Conservation (phyloP, 2,329 filamentous ascomycete genomes). For the Aspergillus ibericus region DNA sequence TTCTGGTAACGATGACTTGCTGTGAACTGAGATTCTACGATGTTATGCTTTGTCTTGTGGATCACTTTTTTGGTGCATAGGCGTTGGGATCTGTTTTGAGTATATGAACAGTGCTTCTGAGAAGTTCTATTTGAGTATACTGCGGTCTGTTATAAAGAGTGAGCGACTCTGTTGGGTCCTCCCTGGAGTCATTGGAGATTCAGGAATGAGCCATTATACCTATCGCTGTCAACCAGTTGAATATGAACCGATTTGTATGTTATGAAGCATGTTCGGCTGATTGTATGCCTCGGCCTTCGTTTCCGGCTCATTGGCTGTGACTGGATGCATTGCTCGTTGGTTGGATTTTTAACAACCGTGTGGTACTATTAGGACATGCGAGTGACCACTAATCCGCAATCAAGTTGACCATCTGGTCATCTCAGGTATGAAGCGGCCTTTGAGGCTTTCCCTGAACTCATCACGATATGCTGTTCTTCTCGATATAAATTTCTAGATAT, state of each 20-base stretch:
- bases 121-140: not conserved
- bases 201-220: not conserved
- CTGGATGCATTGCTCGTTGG: too few relatives aligned
- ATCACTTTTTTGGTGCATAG: constrained; percentile 2
- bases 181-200: constrained; percentile 5
- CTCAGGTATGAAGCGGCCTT: too few relatives aligned
- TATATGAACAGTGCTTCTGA: not conserved
- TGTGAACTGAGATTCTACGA: constrained; percentile 44
- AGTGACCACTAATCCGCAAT: too few relatives aligned
- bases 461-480: too few relatives aligned
- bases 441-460: too few relatives aligned
- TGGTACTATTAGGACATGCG: too few relatives aligned
- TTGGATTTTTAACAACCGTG: too few relatives aligned
- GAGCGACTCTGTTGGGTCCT: not conserved
- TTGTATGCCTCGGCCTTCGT: too few relatives aligned
- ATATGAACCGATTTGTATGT: not conserved
- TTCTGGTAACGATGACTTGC: constrained; percentile 74
- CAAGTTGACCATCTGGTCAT: too few relatives aligned
- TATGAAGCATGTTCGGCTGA: not conserved
- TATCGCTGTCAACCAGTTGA: not conserved
- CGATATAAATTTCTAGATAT: too few relatives aligned
- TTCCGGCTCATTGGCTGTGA: not conserved
- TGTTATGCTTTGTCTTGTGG: not conserved
- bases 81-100: not conserved
- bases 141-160: not conserved